phyloP scores from a whole-genome alignment of 2,329 filamentous ascomycete genomes.

The Aspergillus candidus region DNA sequence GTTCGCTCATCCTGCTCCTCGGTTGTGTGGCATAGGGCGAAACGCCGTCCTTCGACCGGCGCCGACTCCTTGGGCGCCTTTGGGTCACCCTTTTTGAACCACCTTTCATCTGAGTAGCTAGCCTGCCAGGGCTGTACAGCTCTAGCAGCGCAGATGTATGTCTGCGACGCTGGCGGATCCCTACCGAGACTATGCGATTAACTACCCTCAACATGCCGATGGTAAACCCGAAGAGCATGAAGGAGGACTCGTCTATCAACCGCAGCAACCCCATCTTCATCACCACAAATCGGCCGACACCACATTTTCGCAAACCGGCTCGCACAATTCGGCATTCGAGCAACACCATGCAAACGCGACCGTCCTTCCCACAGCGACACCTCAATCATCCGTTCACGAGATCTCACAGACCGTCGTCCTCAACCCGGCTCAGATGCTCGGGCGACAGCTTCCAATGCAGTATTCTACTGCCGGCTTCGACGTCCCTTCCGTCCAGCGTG shows the following conservation, averaged over 20 bases:
- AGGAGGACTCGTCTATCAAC: conserved; percentile 58
- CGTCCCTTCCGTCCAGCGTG: conserved; percentile 25
- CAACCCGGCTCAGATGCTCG: conserved; percentile 29
- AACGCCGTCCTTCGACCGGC: conserved; percentile 1
- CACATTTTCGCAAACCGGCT: conserved; percentile 27
- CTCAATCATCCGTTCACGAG: conserved; percentile 26
- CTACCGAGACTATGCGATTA: conserved; percentile 72
- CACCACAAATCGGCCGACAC: conserved; percentile 29
- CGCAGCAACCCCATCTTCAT: conserved; percentile 37
- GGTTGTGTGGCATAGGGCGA: no score
- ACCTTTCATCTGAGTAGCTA: conserved; percentile 9
- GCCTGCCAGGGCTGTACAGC: conserved; percentile 63
- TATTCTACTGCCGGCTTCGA: conserved; percentile 30
- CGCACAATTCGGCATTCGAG: conserved; percentile 31
- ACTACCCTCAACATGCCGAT: conserved; percentile 63
- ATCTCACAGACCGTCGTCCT: conserved; percentile 28
- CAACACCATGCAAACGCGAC: conserved; percentile 37
- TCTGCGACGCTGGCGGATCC: conserved; percentile 67
- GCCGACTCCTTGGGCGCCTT: conserved; percentile 1
- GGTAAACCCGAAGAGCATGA: conserved; percentile 61
- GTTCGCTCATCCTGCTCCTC: no score
- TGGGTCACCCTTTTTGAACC: background rate
- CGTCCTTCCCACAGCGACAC: conserved; percentile 26
- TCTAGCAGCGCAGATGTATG: conserved; percentile 70
- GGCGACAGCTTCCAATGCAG: conserved; percentile 30